Conservation (phyloP, 495 filamentous ascomycete genomes). For the Letharia lupina region DNA sequence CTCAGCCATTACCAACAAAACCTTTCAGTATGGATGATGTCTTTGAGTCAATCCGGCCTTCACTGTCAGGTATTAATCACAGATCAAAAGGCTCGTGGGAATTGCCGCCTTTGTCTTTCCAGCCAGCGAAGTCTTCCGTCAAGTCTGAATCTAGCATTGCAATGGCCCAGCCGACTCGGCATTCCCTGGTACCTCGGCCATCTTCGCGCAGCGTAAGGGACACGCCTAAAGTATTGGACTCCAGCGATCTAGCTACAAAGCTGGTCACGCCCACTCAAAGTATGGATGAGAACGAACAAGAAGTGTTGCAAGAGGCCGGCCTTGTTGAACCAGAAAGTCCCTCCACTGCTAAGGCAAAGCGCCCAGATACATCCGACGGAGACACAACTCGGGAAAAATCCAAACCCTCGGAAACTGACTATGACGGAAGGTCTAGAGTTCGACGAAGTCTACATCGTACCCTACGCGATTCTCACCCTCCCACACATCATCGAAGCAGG, state of each 20-base stretch:
- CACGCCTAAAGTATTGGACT: conserved; percentile 8
- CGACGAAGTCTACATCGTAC: conserved; percentile 90
- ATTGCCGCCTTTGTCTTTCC: conserved; percentile 39
- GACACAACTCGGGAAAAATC: conserved; percentile 31
- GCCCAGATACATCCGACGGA: conserved; percentile 31
- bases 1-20: conserved; percentile 25
- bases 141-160: conserved; percentile 18
- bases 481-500: conserved; percentile 56
- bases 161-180: conserved; percentile 5
- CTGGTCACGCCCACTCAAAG: conserved; percentile 33
- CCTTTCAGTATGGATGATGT: conserved; percentile 27
- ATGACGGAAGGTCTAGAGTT: conserved; percentile 51
- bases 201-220: conserved; percentile 21
- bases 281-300: conserved; percentile 42
- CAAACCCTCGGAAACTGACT: conserved; percentile 32
- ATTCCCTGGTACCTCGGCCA: conserved; percentile 9
- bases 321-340: conserved; percentile 39
- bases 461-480: conserved; percentile 70
- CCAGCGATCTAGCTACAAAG: conserved; percentile 24
- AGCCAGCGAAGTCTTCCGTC: conserved; percentile 17
- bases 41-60: conserved; percentile 27
- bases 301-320: conserved; percentile 41
- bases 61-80: conserved; percentile 37
- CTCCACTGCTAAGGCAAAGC: conserved; percentile 28
- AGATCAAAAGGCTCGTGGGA: conserved; percentile 45